Evolutionary conservation across 257 asterid species (phyloP), one percentile per base, ranked within the genome.

Genomic region (Eustoma russellianum): DNA sequence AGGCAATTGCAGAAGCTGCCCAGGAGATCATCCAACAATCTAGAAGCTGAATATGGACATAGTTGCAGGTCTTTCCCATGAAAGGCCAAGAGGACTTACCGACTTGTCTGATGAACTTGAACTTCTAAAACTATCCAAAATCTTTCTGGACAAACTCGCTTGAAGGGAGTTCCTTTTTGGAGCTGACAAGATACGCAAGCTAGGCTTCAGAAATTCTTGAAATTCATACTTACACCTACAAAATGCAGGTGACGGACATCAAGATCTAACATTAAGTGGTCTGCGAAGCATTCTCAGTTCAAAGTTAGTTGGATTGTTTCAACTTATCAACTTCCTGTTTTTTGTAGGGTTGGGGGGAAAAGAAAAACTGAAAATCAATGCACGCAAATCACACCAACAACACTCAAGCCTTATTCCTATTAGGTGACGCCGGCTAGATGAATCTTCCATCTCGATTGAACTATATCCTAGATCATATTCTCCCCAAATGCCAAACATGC

Each of bases 201-300:
- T 88, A 6, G 98, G 97, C 73, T 87, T 92, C 83, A 92, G 68
- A 70, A 81, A 92, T 33, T 75, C 94, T 76, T 92, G 98, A 54
- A 54, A 88, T 77, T 92, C 98, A 40, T 88, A 92, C 72, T 92
- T 92, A 30, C 86, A 75, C 86, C 98, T 92, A 55, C 63, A 67
- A 63, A 46, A 38, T 16, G 54, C 35, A 66, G 46, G 52, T 13
- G 14, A 44, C 60, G 33, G 33, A 46, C 60, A 71, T 34, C 60
- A 61, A 56, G 30, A 35, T 17, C 13, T 17, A 38, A 3, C 43
- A 8, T 38, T 38, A 24, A 24, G 30, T 24, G n/a, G n/a, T n/a
- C n/a, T n/a, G n/a, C n/a, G n/a, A n/a, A n/a, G n/a, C n/a, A n/a
- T n/a, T n/a, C n/a, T n/a, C n/a, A 46, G 40, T 53, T 35, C 5